Evolutionary conservation across 1,284 basidiomycete species (phyloP), one percentile per base, ranked within the genome.

Genomic region (Caloboletus inedulis): DNA sequence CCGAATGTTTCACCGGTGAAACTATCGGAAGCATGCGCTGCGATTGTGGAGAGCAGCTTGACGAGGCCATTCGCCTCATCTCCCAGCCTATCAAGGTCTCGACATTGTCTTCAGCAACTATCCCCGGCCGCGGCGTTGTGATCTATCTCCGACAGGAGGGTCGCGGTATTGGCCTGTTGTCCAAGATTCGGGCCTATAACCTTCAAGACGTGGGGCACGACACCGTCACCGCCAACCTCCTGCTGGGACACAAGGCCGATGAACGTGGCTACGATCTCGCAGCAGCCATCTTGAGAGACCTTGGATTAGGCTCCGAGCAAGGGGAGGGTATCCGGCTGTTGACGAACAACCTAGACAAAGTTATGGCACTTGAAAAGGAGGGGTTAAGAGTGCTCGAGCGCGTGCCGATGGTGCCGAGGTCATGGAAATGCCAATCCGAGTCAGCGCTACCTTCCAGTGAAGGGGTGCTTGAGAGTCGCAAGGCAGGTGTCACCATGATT

Each of bases 331-430:
- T 97, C 37, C 78, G 91, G 49, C 74, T 99, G 57, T 75, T 99
- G 71, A 99, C 97, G 49, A 99, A 99, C 74, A 99, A 99, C 71
- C 96, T 97, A 14, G 95, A 96, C 71, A 99, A 99, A 74, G 90
- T 99, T 52, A 80, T 85, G 60, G 93, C 94, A 43, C 73, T 99
- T 57, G 81, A 89, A 68, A 79, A 77, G 59, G 95, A 98, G 69
- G 91, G 93, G 0, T 78, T 99, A 51, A 75, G 70, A 25, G 84
- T 99, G 30, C 76, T 78, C 6, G 94, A 98, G 72, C 81, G 94
- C 10, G 91, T 98, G 13, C 80, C 89, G 34, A 99, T 99, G 96
- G 85, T 98, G 4, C 96, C 96, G 8, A 78, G 94, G 51, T 89
- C 89, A 60, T 99, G 97, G 97, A 55, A 63, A 63, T 56, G 59